These are phyloP conservation scores for Cyberlindnera sargentensis DNA, from an alignment of 805 yeast genomes.

Conservation along the genomic window DNA sequence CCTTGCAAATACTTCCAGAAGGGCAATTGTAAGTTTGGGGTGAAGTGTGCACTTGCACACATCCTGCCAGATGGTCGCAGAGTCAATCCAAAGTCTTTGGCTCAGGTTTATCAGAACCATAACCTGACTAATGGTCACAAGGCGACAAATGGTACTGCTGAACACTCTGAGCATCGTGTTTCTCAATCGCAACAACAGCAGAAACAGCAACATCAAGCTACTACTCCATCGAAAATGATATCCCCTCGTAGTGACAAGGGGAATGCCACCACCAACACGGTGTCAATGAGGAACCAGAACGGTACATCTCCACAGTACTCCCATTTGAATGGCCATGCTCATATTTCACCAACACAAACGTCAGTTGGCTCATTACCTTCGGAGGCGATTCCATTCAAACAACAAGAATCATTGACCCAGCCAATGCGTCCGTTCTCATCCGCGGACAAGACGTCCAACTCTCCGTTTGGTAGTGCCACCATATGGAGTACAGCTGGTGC, in stretches of 20 bases:
- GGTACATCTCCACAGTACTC: too few relatives aligned
- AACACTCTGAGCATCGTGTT: too few relatives aligned
- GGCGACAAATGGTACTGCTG: not conserved
- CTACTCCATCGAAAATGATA: too few relatives aligned
- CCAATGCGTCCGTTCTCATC: constrained; percentile 10
- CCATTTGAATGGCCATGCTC: too few relatives aligned
- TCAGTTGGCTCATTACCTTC: too few relatives aligned
- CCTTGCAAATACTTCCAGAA: constrained; percentile 92
- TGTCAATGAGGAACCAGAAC: too few relatives aligned
- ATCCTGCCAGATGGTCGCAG: constrained; percentile 83
- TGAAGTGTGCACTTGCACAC: constrained; percentile 92
- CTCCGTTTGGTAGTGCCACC: constrained; percentile 10
- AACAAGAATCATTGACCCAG: not conserved
- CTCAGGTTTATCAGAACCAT: constrained; percentile 25
- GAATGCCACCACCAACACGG: too few relatives aligned
- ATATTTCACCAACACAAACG: too few relatives aligned
- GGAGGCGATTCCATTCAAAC: too few relatives aligned
- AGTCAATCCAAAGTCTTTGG: constrained; percentile 45
- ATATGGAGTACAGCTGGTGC: constrained; percentile 15
- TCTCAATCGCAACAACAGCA: too few relatives aligned
- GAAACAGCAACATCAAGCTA: too few relatives aligned
- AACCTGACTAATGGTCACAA: constrained; percentile 6
- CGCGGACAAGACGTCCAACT: constrained; percentile 3
- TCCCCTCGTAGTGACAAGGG: too few relatives aligned
- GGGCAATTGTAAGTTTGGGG: constrained; percentile 96